Conservation (phyloP, 2,329 filamentous ascomycete genomes). For the Aspergillus sp. region DNA sequence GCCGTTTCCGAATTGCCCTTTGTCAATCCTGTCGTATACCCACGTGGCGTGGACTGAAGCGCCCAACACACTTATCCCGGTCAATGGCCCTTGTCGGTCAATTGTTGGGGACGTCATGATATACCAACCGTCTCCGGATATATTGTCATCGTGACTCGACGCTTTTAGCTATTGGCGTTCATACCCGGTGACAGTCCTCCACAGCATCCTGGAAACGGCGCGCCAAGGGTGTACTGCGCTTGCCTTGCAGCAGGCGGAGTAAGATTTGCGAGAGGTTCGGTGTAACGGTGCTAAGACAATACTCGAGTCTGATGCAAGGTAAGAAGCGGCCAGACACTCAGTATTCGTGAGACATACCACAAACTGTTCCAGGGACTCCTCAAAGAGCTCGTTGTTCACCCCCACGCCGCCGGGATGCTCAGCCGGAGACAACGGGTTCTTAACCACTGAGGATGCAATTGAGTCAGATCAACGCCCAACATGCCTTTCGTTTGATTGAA, state of each 20-base stretch:
- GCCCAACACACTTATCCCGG: no score
- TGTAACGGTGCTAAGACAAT: conserved; percentile 23
- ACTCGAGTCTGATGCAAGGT: conserved; percentile 22
- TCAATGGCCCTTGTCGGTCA: no score
- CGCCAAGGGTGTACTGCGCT: not conserved
- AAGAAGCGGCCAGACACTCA: conserved; percentile 11
- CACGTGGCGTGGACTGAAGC: no score
- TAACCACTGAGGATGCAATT: conserved; percentile 42
- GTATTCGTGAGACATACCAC: conserved; percentile 29
- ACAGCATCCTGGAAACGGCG: not conserved
- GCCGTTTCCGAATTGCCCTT: no score
- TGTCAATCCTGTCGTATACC: no score
- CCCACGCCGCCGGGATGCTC: conserved; percentile 54
- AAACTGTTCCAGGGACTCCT: conserved; percentile 46
- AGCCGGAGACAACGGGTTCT: conserved; percentile 53
- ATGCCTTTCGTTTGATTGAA: no score
- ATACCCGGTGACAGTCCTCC: not conserved
- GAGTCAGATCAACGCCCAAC: conserved; percentile 5
- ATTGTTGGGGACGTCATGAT: no score
- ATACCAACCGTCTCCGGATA: no score
- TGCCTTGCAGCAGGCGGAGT: not conserved
- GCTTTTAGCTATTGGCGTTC: not conserved
- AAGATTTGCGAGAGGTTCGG: not conserved
- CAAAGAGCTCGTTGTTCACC: conserved; percentile 57
- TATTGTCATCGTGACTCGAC: no score